Evolutionary conservation across 202 grass and related monocot species (phyloP), one percentile per base, ranked within the genome.

Genomic region (Carex sylvatica): DNA sequence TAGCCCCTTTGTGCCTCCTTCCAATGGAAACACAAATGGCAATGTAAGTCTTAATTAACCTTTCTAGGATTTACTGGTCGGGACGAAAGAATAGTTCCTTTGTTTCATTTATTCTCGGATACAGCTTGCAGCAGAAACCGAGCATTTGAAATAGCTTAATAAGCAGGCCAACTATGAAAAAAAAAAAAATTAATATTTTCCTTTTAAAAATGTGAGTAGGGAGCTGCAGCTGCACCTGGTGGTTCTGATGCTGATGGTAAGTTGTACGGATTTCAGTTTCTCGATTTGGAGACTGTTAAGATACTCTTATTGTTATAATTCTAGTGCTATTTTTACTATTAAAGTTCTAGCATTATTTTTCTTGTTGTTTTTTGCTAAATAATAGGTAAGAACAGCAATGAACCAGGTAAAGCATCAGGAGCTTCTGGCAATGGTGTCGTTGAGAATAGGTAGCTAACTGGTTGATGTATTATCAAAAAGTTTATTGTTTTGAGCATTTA

Each of bases 351-450:
- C 5, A 68, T 52, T 68, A 70, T 19, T 82, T 5, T 69, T 16
- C 26, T 4, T 70, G n/a, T 56, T 65, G 66, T 53, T 69, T 77
- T 77, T 84, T 82, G 61, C 83, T 64, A 82, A 81, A 70, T 85
- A 51, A 85, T 84, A 83, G 87, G 83, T 69, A 89, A 89, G 69
- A 86, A 70, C 70, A 86, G 81, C 69, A 86, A 83, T 73, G 87
- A 86, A 16, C 61, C 49, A 16, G 87, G 70, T 69, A 89, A 89
- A 71, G 75, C 83, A 44, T 85, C 87, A 30, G 83, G 87, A 30
- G 87, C 59, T 80, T 85, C 83, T 62, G 68, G 63, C 63, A 89
- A 89, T 73, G 87, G 83, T 70, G 53, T 42, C 20, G 35, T 83
- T 36, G 85, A 79, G 49, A 79, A 85, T 36, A 89, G 87, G 87